Conservation (phyloP, 2,329 filamentous ascomycete genomes). For the Blumeria hordei region DNA sequence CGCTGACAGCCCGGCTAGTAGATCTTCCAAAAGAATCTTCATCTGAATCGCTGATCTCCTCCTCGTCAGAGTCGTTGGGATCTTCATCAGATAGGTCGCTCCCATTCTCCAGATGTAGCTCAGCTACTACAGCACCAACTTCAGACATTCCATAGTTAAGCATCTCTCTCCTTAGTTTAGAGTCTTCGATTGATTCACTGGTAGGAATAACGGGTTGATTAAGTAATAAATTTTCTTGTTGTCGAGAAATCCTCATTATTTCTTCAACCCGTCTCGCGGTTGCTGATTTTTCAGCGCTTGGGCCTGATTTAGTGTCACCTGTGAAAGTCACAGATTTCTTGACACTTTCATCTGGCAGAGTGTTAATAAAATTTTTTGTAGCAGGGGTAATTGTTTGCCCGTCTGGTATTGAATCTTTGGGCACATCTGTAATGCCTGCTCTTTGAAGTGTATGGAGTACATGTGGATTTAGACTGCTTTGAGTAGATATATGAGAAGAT, state of each 20-base stretch:
- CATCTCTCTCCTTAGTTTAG: constrained; percentile 65
- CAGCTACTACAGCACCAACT: constrained; percentile 75
- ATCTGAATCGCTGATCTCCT: constrained; percentile 27
- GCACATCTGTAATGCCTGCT: constrained; percentile 37
- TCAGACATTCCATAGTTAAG: constrained; percentile 71
- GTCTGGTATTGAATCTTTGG: constrained; percentile 1
- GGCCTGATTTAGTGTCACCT: constrained; percentile 28
- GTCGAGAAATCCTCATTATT: constrained; percentile 30
- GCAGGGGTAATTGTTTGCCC: too few species aligned
- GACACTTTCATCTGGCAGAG: constrained; percentile 3
- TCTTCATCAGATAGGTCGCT: constrained; percentile 29
- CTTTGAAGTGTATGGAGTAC: constrained; percentile 52
- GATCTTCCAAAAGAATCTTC: constrained; percentile 56
- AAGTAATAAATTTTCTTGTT: constrained; percentile 21
- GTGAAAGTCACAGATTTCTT: constrained; percentile 40
- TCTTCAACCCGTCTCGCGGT: constrained; percentile 22
- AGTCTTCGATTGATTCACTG: constrained; percentile 59
- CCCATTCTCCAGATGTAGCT: constrained; percentile 55
- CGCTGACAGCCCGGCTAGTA: constrained; percentile 41
- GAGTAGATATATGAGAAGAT: constrained; percentile 38
- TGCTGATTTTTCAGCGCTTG: constrained; percentile 9
- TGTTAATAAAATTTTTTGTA: background rate
- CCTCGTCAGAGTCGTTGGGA: constrained; percentile 26
- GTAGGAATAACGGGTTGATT: constrained; percentile 36
- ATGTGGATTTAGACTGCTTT: constrained; percentile 40